Evolutionary conservation across 139 green algal genomes (phyloP).

Genomic region (Raphidocelis subcapitata): DNA sequence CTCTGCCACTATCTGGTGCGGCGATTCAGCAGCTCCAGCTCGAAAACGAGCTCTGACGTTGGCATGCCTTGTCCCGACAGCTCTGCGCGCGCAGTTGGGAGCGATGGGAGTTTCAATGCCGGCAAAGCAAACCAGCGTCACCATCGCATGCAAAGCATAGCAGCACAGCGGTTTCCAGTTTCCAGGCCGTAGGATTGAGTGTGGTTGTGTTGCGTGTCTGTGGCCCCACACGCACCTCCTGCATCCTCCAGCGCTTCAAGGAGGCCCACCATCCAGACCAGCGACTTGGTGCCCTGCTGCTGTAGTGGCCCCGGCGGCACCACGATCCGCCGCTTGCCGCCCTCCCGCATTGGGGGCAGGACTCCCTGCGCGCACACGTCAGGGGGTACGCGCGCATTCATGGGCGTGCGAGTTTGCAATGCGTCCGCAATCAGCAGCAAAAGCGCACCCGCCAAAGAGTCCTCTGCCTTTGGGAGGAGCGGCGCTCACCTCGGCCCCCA

Average conservation of each 20-base stretch:
- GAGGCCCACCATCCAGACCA: constrained; percentile 12
- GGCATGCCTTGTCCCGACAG: not conserved
- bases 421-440: too few species aligned
- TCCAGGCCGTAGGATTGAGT: not conserved
- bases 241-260: constrained; percentile 15
- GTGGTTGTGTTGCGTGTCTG: not conserved
- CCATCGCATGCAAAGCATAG: not conserved
- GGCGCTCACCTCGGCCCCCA: constrained; percentile 8
- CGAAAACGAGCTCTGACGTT: constrained; percentile 13
- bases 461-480: not conserved
- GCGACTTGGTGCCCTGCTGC: constrained; percentile 16
- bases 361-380: not conserved
- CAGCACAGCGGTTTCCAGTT: not conserved
- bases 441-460: not conserved
- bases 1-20: not conserved
- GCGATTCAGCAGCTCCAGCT: constrained; percentile 7
- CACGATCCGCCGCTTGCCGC: constrained; percentile 20
- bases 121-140: not conserved
- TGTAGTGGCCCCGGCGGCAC: constrained; percentile 19
- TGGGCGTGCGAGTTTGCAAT: too few species aligned
- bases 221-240: constrained; percentile 1
- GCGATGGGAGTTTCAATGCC: not conserved
- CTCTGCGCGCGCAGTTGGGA: not conserved
- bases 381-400: too few species aligned
- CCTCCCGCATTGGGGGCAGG: constrained; percentile 20